Base-by-base conservation (phyloP, 2,329 filamentous ascomycete genomes). In the Xylariales sp. region DNA sequence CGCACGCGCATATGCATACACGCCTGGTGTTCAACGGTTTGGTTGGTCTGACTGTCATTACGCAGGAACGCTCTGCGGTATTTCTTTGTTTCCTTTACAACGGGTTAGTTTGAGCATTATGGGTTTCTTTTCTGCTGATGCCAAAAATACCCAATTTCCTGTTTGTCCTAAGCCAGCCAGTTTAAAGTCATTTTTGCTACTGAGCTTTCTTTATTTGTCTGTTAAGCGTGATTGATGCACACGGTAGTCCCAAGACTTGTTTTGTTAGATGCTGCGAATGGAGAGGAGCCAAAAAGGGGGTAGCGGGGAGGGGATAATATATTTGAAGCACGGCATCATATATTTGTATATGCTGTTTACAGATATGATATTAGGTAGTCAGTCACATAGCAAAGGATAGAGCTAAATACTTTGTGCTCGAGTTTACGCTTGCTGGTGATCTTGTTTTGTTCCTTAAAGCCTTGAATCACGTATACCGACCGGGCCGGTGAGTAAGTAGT, bases 1-100 rank as follows among this genome's bases (percentile, higher is more conserved):
- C 50, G 58, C 55, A 71, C 69, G 63, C 28, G 66, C 63, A 69
- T 65, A 69, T 67, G 69, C 64, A 69, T 71, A 67, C 53, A 69
- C 61, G 67, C 49, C 67, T 39, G 69, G 69, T 69, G 66, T 71
- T 69, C 57, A 62, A 43, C 60, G 62, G 59, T 57, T 16, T 36
- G 59, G 30, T 67, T 46, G 45, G 54, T 50, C 16, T 59, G 46
- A 53, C 50, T 55, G 48, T 65, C 53, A 53, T 63, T 60, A 60
- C 46, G 65, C 65, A 68, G 68, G 58, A 55, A 60, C 45, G 55
- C 34, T 39, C 57, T 69, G 68, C 55, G 50, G 34, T 49, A n/a
- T 68, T 41, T 65, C 58, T 50, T 63, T 70, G 16, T 53, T 49
- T 62, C 28, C 8, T 56, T 62, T 65, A 3, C 16, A 45, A 50